A percentile compares a stretch with the other conserved stretches of the same genome.
phyloP scores from a whole-genome alignment of 495 filamentous ascomycete species.

The Neurospora sp. region DNA sequence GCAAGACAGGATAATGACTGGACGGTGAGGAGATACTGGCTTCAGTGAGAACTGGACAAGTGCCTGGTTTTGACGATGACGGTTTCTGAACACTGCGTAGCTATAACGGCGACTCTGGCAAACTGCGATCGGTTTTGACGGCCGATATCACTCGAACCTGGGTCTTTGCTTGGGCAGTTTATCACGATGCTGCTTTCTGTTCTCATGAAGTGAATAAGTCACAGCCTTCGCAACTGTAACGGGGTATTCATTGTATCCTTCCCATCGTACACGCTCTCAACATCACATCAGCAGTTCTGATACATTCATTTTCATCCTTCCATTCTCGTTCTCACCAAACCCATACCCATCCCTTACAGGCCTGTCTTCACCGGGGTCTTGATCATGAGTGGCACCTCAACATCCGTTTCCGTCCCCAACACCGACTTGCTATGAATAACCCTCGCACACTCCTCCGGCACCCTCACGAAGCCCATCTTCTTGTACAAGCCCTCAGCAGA shows the following conservation, averaged over 20 bases:
- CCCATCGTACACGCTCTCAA: background rate
- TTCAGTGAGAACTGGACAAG: background rate
- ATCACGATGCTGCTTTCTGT: background rate
- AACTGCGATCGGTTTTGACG: background rate
- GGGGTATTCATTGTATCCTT: background rate
- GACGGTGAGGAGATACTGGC: no score
- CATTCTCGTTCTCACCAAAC: no score
- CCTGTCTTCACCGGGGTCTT: constrained; percentile 9
- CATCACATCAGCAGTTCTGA: background rate
- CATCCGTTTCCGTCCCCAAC: constrained; percentile 10
- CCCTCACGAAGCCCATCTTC: constrained; percentile 16
- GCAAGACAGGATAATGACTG: no score
- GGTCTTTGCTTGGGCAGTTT: background rate
- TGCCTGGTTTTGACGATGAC: background rate
- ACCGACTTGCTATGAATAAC: constrained; percentile 12
- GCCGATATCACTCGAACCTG: background rate
- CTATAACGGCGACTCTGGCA: background rate
- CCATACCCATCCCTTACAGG: background rate
- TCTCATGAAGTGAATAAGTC: background rate
- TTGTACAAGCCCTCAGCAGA: constrained; percentile 19
- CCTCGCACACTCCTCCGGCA: constrained; percentile 9
- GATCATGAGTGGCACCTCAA: constrained; percentile 20
- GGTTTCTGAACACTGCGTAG: background rate
- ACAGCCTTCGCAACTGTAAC: background rate
- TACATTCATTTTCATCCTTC: background rate